Evolutionary conservation across 768 basidiomycete species (phyloP), one percentile per base, ranked within the genome.

Genomic region (Steccherinum ochraceum): DNA sequence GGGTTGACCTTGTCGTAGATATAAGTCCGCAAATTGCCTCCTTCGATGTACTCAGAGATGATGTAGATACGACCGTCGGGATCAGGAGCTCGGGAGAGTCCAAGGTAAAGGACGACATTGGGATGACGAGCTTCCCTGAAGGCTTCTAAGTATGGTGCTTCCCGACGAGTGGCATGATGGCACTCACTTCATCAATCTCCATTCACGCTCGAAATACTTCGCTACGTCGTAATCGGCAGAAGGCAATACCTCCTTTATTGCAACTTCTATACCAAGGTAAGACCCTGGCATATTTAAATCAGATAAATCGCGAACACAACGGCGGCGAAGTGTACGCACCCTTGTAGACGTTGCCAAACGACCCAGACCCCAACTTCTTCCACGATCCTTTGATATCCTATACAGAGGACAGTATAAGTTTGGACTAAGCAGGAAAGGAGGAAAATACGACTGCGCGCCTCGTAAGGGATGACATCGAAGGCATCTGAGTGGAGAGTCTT

Each of bases 191-290:
- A 97, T 96, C 24, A 98, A 80, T 24, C 90, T 79, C 91, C 93
- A 96, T 76, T 99, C 95, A n/a, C 95, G 80, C 62, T 95, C 91
- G 66, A 98, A 95, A 72, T 99, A 98, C 69, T 99, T 99, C 59
- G 85, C 79, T 27, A 96, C 93, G 60, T 96, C 92, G 68, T 97
- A 97, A 52, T 89, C 90, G 4, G 70, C 86, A 19, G 89, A 93
- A 0, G 92, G 92, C 5, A 96, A 75, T 2, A 98, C 93, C 70
- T 98, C 94, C 67, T 96, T 96, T 68, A 97, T 91, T 26, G 93
- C 93, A 27, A 96, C 89, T 56, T 96, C 90, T 57, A 96, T 90
- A 5, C 96, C 96, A 27, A 99, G 84, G 70, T 99, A 99, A 24
- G 69, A 79, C 2, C 87, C 92, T 90, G 59, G 47, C n/a, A n/a